Conservation (phyloP, 345 rosid species). For the Conringia planisiliqua region DNA sequence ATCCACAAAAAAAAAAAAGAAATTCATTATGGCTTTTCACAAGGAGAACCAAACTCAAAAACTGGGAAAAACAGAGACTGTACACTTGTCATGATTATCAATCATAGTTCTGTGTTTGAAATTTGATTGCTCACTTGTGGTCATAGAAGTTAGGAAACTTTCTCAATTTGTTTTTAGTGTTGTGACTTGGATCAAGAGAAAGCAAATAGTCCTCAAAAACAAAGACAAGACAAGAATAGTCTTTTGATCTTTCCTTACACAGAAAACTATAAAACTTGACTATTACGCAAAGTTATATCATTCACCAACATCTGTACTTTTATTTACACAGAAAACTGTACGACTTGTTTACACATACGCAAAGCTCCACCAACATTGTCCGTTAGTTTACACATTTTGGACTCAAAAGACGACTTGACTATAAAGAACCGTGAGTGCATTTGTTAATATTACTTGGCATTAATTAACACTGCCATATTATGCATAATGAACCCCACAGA, state of each 20-base stretch:
- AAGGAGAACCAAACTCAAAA: not conserved
- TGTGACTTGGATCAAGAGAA: conserved; percentile 1
- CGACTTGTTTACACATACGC: not conserved
- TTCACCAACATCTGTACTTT: not conserved
- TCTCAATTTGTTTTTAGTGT: not conserved
- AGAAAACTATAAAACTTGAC: not conserved
- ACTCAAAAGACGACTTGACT: not conserved
- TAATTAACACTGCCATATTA: not conserved
- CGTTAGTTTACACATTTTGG: not conserved
- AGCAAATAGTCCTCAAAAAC: conserved; percentile 26
- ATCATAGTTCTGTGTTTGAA: not conserved
- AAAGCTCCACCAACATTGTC: conserved; percentile 8
- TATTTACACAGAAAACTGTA: not conserved
- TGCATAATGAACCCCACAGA: not conserved
- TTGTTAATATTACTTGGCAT: not conserved
- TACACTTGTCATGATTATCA: not conserved
- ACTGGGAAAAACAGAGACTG: not conserved
- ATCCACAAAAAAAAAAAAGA: too few species aligned
- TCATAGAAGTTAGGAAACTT: not conserved
- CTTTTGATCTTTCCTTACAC: not conserved
- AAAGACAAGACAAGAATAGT: conserved; percentile 46
- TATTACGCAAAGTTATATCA: not conserved
- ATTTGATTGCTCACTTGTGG: too few species aligned
- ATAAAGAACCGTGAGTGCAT: not conserved
- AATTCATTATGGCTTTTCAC: not conserved